phyloP scores from a whole-genome alignment of 2,329 filamentous ascomycete genomes.

The Xylaria sp. region DNA sequence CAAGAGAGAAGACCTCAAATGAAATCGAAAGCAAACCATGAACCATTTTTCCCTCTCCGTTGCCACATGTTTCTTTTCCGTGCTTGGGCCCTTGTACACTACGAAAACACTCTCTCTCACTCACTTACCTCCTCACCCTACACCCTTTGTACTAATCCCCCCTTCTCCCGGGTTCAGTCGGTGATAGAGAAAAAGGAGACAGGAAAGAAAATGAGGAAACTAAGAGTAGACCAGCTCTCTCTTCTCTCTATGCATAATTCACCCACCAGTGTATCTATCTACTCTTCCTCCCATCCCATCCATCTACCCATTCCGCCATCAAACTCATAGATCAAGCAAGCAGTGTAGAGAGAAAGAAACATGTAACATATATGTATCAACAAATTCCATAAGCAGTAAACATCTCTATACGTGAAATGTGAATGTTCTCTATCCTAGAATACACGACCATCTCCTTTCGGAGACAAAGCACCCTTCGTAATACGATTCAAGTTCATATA shows the following conservation, averaged over 20 bases:
- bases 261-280: slow-evolving; percentile 15
- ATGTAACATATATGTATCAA: slow-evolving; percentile 2
- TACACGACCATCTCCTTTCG: background rate
- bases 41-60: background rate
- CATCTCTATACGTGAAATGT: background rate
- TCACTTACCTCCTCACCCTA: background rate
- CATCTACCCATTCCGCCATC: background rate
- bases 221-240: background rate
- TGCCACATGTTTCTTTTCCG: background rate
- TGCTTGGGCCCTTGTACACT: background rate
- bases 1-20: background rate
- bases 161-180: background rate
- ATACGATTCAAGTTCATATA: no score
- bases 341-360: slow-evolving; percentile 9
- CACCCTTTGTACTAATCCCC: background rate
- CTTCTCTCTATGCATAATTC: slow-evolving; percentile 5
- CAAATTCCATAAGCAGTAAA: background rate
- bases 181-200: background rate
- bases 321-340: background rate
- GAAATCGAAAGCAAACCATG: background rate
- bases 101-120: background rate
- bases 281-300: background rate
- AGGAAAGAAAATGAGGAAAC: background rate
- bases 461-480: no score
- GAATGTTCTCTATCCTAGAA: background rate